These are phyloP conservation scores for Cordyceps farinosa DNA, from an alignment of 2,329 filamentous ascomycete species.

Conservation along the genomic window DNA sequence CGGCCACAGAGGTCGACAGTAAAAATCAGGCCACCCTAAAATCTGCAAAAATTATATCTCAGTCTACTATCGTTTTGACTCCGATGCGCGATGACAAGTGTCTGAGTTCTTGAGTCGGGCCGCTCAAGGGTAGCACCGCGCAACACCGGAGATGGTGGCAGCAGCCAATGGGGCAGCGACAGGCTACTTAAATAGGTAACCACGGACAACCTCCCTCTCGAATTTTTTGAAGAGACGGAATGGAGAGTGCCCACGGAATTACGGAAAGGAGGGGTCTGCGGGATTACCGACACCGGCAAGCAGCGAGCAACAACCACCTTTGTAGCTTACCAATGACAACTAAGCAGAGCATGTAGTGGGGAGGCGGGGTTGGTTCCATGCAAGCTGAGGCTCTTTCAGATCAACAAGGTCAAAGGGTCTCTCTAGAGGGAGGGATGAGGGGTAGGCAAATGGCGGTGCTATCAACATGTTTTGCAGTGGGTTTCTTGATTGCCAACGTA, in stretches of 20 bases:
- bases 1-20: too few species aligned
- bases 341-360: not conserved
- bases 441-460: too few species aligned
- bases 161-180: not conserved
- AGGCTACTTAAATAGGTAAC: not conserved
- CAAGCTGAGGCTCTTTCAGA: not conserved
- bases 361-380: not conserved
- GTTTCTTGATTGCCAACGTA: not conserved
- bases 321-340: constrained; percentile 7
- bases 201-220: not conserved
- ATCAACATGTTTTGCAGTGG: not conserved
- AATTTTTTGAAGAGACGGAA: not conserved
- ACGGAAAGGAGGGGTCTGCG: not conserved
- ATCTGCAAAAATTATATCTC: too few species aligned
- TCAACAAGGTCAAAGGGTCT: not conserved
- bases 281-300: not conserved
- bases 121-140: not conserved
- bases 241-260: not conserved
- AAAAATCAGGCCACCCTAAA: too few species aligned
- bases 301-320: not conserved
- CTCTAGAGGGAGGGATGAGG: too few species aligned
- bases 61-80: too few species aligned
- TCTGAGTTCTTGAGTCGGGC: not conserved
- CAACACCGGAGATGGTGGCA: not conserved
- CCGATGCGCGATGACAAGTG: not conserved